Base-by-base conservation (phyloP, 192 early-diverging fungal species). In the Pilobolus umbonatus region DNA sequence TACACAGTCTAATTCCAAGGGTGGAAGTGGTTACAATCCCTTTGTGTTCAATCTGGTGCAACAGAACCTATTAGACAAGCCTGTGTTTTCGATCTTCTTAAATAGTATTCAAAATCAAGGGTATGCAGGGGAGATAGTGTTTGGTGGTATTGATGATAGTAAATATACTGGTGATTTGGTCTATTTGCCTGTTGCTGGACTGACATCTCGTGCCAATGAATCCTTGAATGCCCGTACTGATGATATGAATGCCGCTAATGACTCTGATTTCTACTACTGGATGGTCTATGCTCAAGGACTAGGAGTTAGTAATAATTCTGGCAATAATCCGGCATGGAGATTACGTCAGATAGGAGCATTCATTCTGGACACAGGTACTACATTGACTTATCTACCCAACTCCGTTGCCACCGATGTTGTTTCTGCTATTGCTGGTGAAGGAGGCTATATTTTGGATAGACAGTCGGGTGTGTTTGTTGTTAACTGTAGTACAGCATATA, bases 101-200 rank as follows among this genome's bases (percentile, higher is more conserved):
- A 60, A 64, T 19, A 46, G 36, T 28, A 57, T 32, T 12, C 29
- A 35, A 7, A 32, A 44, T 22, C 26, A 36, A 26, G 68, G 68
- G 24, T 62, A 56, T 38, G 55, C 62, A 1, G 82, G 80, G 1
- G 72, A 77, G 53, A 67, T 85, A 17, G 69, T 65, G 17, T 71
- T 85, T 64, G 78, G 77, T 30, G 80, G 80, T 21, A 58, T 76
- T 40, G 80, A 82, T 55, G 6, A 32, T 0, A 32, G 53, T 12
- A 78, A 79, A 45, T 78, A 65, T 54, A 50, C 69, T 15, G 82
- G 80, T 12, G 24, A 65, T 5, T 47, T 82, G 34, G 69, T 38
- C 19, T 82, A 80, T 60, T 43, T 77, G 12, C 71, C 75, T 26
- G 69, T 77, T 4, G 67, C 67, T 17, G 29, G 51, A 0, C 34